These are phyloP conservation scores for Parasarocladium wereldwijsianum DNA, from an alignment of 2,329 filamentous ascomycete species.

Conservation along the genomic window DNA sequence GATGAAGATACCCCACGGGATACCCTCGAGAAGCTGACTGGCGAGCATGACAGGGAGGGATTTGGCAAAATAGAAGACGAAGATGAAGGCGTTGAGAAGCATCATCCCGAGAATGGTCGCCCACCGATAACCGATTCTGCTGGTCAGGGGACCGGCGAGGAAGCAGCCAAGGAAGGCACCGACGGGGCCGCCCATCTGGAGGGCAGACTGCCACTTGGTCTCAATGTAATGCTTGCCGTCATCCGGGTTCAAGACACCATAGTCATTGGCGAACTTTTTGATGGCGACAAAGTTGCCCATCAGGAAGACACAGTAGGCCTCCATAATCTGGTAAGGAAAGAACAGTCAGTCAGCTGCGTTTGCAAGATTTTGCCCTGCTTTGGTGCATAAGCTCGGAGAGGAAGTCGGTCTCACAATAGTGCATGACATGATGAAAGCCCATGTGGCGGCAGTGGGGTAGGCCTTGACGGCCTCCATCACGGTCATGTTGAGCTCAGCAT, in stretches of 20 bases:
- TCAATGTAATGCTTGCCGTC: constrained; percentile 11
- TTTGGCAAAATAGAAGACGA: constrained; percentile 38
- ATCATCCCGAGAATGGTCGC: constrained; percentile 21
- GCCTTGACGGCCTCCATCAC: constrained; percentile 21
- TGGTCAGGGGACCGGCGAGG: constrained; percentile 22
- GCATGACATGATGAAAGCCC: constrained; percentile 33
- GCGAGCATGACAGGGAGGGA: constrained; percentile 28
- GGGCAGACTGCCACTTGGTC: constrained; percentile 14
- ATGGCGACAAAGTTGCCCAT: constrained; percentile 18
- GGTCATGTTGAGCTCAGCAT: constrained; percentile 24
- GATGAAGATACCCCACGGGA: constrained; percentile 50
- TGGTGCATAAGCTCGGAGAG: neutral
- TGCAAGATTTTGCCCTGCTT: too few species aligned
- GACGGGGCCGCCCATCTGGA: constrained; percentile 17
- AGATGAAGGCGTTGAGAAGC: constrained; percentile 22
- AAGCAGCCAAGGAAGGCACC: constrained; percentile 21
- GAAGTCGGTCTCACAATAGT: constrained; percentile 25
- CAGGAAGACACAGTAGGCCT: constrained; percentile 33
- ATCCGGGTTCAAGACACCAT: constrained; percentile 16
- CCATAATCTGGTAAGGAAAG: constrained; percentile 31
- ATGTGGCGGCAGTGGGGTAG: constrained; percentile 29
- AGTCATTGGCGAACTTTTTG: constrained; percentile 19
- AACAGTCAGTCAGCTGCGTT: too few species aligned
- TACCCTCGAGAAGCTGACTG: constrained; percentile 40
- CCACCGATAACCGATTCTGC: constrained; percentile 21